A percentile compares a stretch with the other conserved stretches of the same genome.
Evolutionary conservation across 345 rosid species (phyloP).

Genomic region (Camelina neglecta): DNA sequence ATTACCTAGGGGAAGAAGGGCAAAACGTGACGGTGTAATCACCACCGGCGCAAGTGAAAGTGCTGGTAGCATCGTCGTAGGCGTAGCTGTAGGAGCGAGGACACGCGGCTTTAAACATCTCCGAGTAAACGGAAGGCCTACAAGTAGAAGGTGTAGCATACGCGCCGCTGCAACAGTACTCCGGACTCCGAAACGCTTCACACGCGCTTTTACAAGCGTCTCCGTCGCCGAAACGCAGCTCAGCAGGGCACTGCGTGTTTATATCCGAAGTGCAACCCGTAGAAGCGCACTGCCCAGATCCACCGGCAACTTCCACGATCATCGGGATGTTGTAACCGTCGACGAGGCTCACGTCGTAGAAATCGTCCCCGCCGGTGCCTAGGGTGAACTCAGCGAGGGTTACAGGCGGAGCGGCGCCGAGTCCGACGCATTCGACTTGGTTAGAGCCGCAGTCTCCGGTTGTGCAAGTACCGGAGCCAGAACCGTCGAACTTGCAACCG

Average conservation of each 20-base stretch:
- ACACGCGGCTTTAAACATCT: conserved; percentile 90
- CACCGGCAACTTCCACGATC: conserved; percentile 76
- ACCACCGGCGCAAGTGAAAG: conserved; percentile 86
- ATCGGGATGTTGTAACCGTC: conserved; percentile 93
- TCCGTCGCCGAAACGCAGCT: conserved; percentile 67
- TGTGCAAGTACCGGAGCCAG: conserved; percentile 61
- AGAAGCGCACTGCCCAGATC: conserved; percentile 74
- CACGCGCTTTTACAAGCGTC: conserved; percentile 95
- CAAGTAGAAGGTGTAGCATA: conserved; percentile 83
- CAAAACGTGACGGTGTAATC: conserved; percentile 96
- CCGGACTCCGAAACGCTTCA: conserved; percentile 85
- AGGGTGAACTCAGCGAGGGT: conserved; percentile 90
- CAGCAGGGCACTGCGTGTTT: conserved; percentile 79
- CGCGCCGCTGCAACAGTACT: conserved; percentile 98
- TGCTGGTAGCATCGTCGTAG: conserved; percentile 89
- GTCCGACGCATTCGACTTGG: conserved; percentile 65
- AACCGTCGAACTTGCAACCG: conserved; percentile 63
- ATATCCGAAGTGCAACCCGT: conserved; percentile 83
- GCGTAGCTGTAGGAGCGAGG: conserved; percentile 96
- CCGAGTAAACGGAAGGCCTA: conserved; percentile 82
- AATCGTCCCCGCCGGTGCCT: conserved; percentile 79
- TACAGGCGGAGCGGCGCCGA: conserved; percentile 83
- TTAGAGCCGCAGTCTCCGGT: conserved; percentile 87
- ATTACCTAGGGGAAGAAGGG: conserved; percentile 84
- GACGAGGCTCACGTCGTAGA: conserved; percentile 94